A percentile compares a stretch with the other conserved stretches of the same genome.
These are phyloP conservation scores for Lepiota venenata DNA, from an alignment of 768 basidiomycete species.

Conservation along the genomic window DNA sequence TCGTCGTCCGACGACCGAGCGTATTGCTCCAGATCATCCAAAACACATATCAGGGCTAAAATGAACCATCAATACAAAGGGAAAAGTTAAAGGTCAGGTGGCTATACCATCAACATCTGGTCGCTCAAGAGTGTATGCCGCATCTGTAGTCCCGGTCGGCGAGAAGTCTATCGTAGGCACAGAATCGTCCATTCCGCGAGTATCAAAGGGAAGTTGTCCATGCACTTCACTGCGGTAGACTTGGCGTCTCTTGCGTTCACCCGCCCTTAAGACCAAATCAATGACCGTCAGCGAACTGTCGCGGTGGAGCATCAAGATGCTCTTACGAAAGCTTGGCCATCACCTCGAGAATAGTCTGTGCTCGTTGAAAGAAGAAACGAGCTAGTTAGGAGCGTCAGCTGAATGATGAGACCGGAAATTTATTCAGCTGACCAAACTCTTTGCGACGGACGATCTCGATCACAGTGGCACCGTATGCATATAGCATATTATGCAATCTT, in stretches of 20 bases:
- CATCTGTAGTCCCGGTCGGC: slow-evolving; percentile 60
- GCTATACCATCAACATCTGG: slow-evolving; percentile 71
- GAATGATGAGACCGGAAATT: background rate
- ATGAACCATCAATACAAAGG: slow-evolving; percentile 9
- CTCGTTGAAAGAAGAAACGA: slow-evolving; percentile 77
- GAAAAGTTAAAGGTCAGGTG: slow-evolving; percentile 2
- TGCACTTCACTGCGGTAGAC: slow-evolving; percentile 83
- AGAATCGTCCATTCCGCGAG: slow-evolving; percentile 75
- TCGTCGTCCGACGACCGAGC: slow-evolving; percentile 42
- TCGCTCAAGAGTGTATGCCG: slow-evolving; percentile 63
- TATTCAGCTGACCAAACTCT: slow-evolving; percentile 66
- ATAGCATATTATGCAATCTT: slow-evolving; percentile 84
- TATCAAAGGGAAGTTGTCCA: slow-evolving; percentile 85
- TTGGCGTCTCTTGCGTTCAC: slow-evolving; percentile 79
- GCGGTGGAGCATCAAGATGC: slow-evolving; percentile 4
- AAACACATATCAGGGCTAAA: slow-evolving; percentile 54
- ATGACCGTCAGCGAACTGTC: background rate
- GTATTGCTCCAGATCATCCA: slow-evolving; percentile 65
- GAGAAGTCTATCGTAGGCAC: slow-evolving; percentile 81
- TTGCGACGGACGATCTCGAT: slow-evolving; percentile 89
- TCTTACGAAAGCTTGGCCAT: slow-evolving; percentile 86
- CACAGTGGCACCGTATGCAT: slow-evolving; percentile 89
- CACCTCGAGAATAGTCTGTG: slow-evolving; percentile 77
- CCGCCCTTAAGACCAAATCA: slow-evolving; percentile 40
- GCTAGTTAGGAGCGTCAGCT: slow-evolving; percentile 34